Conservation (phyloP, 2,329 filamentous ascomycete species). For the Pseudopyricularia javanii region DNA sequence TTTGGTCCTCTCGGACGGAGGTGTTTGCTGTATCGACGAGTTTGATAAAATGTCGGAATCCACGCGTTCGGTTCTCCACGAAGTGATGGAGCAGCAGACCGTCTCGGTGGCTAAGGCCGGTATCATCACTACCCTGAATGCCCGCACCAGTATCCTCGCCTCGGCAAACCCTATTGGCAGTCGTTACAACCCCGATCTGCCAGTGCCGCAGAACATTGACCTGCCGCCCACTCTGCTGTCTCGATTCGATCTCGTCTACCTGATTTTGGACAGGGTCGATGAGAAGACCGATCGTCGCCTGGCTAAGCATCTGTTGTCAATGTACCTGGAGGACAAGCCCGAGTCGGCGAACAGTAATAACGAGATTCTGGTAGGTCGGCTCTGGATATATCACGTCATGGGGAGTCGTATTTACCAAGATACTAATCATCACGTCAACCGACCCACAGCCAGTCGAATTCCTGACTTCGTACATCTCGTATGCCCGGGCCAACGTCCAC, state of each 20-base stretch:
- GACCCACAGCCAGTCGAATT: slow-evolving; percentile 70
- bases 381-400: background rate
- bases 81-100: slow-evolving; percentile 83
- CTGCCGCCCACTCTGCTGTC: slow-evolving; percentile 89
- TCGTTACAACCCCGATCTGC: slow-evolving; percentile 91
- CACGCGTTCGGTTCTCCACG: slow-evolving; percentile 70
- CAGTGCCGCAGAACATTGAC: slow-evolving; percentile 96
- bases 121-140: slow-evolving; percentile 94
- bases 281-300: slow-evolving; percentile 80
- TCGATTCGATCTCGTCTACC: slow-evolving; percentile 92
- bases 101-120: slow-evolving; percentile 82
- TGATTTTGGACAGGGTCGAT: slow-evolving; percentile 88
- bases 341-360: slow-evolving; percentile 63
- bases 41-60: slow-evolving; percentile 79
- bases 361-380: slow-evolving; percentile 64
- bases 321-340: slow-evolving; percentile 92
- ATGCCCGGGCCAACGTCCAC: slow-evolving; percentile 77
- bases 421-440: background rate
- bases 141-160: slow-evolving; percentile 86
- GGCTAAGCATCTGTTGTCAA: slow-evolving; percentile 83
- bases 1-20: slow-evolving; percentile 66
- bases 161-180: slow-evolving; percentile 97
- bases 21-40: slow-evolving; percentile 76
- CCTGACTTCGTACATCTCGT: slow-evolving; percentile 92
- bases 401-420: background rate